A percentile compares a stretch with the other conserved stretches of the same genome.
phyloP scores from a whole-genome alignment of 108 stramenopile genomes.

The Asterionellopsis glacialis region DNA sequence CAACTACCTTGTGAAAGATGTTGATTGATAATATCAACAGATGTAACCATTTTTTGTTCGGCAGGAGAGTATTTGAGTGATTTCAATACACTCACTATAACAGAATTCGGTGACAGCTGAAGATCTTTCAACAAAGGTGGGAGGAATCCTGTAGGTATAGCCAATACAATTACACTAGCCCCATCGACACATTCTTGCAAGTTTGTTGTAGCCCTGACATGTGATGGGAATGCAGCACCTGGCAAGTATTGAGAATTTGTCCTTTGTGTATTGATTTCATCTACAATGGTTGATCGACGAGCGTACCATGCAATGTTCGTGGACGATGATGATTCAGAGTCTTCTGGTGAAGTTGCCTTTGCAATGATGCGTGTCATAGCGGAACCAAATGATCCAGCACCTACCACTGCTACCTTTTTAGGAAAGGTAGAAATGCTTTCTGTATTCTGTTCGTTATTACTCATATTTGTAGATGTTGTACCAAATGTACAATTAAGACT shows the following conservation, averaged over 20 bases:
- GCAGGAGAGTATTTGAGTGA: background rate
- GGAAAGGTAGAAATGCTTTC: background rate
- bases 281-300: background rate
- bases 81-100: background rate
- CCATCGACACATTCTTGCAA: constrained; percentile 2
- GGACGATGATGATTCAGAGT: background rate
- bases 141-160: constrained; percentile 2
- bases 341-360: background rate
- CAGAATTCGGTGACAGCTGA: background rate
- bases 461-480: no score
- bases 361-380: background rate
- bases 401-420: background rate
- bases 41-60: background rate
- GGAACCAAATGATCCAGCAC: constrained; percentile 2
- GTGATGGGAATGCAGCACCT: background rate
- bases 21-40: background rate
- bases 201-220: constrained; percentile 3
- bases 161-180: background rate
- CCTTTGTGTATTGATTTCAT: constrained; percentile 4
- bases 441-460: no score
- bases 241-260: constrained; percentile 8
- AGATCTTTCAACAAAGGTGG: background rate
- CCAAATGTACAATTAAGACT: no score
- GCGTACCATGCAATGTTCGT: background rate
- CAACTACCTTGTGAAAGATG: no score